These are phyloP conservation scores for Physaria fendleri DNA, from an alignment of 345 rosid species.

Conservation along the genomic window DNA sequence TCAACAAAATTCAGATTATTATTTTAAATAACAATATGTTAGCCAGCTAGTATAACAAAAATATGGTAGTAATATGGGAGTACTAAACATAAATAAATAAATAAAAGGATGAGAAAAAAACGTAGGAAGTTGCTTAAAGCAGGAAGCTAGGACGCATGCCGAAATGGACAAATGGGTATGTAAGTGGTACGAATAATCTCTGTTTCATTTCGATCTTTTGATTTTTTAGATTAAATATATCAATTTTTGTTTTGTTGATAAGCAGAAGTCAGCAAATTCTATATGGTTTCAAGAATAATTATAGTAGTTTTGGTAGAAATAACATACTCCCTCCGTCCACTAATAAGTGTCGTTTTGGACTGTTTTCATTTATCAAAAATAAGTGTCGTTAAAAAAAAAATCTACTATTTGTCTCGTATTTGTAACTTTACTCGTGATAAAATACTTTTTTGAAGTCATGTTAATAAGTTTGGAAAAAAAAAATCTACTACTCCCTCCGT, in stretches of 20 bases:
- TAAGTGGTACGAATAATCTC: conserved; percentile 11
- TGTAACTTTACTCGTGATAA: no score
- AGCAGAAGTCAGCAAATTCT: neutral
- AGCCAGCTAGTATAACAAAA: no score
- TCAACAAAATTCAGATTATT: neutral
- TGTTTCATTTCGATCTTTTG: neutral
- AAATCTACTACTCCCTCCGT: no score
- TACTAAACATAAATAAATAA: neutral
- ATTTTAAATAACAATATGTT: neutral
- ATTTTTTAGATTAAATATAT: neutral
- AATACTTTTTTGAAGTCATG: no score
- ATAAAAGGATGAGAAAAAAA: neutral
- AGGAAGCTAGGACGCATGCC: conserved; percentile 22
- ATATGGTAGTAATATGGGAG: no score
- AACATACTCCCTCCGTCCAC: no score
- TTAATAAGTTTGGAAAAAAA: no score
- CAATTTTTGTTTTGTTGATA: neutral
- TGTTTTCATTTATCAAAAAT: no score
- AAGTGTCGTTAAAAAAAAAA: no score
- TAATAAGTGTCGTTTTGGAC: no score
- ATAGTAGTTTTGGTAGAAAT: neutral
- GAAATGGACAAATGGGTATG: conserved; percentile 16
- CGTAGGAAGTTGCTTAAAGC: conserved; percentile 33
- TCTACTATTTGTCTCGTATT: no score
- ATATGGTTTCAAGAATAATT: neutral